A percentile compares a stretch with the other conserved stretches of the same genome.
Evolutionary conservation across 257 asterid species (phyloP).

Genomic region (Solanum chmielewskii): DNA sequence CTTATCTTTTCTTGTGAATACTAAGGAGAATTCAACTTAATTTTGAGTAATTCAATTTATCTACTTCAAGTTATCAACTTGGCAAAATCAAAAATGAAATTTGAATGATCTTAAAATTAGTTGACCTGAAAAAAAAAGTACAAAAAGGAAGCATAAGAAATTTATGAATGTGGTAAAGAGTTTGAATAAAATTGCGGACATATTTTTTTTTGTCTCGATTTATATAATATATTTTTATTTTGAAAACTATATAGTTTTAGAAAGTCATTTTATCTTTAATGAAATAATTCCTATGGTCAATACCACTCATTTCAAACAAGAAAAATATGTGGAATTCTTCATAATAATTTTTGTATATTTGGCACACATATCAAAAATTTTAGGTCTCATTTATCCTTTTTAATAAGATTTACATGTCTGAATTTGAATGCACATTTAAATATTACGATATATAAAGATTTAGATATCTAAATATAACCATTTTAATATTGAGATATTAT

Average conservation of each 20-base stretch:
- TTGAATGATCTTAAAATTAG: not conserved
- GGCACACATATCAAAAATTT: not conserved
- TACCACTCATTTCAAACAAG: not conserved
- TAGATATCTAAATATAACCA: too few species aligned
- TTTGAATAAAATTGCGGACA: not conserved
- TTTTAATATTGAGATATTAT: too few species aligned
- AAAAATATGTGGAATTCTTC: not conserved
- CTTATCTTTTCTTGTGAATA: not conserved
- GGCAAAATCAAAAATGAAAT: not conserved
- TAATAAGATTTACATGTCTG: too few species aligned
- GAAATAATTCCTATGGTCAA: not conserved
- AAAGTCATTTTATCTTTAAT: not conserved
- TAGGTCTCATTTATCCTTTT: too few species aligned
- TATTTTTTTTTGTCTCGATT: not conserved
- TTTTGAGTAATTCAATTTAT: not conserved
- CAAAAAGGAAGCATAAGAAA: not conserved
- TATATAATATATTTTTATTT: not conserved
- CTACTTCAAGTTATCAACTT: not conserved
- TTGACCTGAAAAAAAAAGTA: not conserved
- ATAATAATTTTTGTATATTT: not conserved
- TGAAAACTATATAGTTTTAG: not conserved
- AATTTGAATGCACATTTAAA: too few species aligned
- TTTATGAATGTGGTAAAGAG: not conserved
- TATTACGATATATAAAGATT: too few species aligned
- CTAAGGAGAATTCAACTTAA: not conserved